Conservation (phyloP, 2,329 filamentous ascomycete species). For the Plectosphaerella plurivora region DNA sequence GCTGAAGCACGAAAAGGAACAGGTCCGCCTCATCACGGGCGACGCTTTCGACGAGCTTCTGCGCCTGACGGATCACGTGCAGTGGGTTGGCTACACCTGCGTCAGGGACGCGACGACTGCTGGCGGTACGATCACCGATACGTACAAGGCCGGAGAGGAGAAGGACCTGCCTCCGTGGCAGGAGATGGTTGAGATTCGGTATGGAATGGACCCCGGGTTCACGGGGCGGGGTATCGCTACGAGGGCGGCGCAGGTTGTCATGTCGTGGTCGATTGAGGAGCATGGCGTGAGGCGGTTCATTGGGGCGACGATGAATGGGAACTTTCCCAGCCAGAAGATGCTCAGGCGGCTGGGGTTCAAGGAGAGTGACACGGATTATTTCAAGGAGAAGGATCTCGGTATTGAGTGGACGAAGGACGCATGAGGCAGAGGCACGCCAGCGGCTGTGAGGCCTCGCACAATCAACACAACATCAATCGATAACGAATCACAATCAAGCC, state of each 20-base stretch:
- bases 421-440: no score
- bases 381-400: slow-evolving; percentile 2
- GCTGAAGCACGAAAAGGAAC: neutral
- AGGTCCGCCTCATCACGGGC: slow-evolving; percentile 3
- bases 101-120: slow-evolving; percentile 8
- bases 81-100: slow-evolving; percentile 14
- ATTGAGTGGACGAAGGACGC: slow-evolving; percentile 6
- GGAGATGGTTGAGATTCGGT: slow-evolving; percentile 15
- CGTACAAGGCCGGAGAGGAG: neutral
- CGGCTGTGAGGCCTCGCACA: no score
- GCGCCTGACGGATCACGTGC: slow-evolving; percentile 1
- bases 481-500: no score
- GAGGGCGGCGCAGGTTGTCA: slow-evolving; percentile 9
- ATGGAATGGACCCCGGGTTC: slow-evolving; percentile 9
- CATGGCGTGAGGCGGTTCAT: slow-evolving; percentile 11
- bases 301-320: slow-evolving; percentile 11
- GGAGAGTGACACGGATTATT: slow-evolving; percentile 5
- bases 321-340: slow-evolving; percentile 9
- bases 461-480: no score
- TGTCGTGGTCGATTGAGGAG: slow-evolving; percentile 12
- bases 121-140: neutral
- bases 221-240: slow-evolving; percentile 13
- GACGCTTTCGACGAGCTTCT: neutral
- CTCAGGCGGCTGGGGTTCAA: slow-evolving; percentile 7
- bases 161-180: slow-evolving; percentile 7